Evolutionary conservation across 148 eudicot species (phyloP).

Genomic region (Cornus suecica): DNA sequence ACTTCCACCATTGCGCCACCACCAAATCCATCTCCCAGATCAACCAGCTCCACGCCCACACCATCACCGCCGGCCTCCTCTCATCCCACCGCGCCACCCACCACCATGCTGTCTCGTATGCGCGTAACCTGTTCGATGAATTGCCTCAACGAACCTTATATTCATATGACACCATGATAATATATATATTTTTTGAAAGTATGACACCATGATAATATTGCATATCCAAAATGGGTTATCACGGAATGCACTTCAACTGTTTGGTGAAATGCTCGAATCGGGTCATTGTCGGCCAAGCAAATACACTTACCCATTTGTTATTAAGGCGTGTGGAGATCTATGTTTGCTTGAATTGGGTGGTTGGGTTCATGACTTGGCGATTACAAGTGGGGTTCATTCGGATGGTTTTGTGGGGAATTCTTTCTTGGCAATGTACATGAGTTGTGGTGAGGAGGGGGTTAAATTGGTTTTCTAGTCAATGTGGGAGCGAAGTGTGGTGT

Average conservation of each 20-base stretch:
- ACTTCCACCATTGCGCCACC: slow-evolving; percentile 40
- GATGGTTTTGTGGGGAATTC: slow-evolving; percentile 46
- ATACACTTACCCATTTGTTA: slow-evolving; percentile 52
- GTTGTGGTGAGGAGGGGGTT: slow-evolving; percentile 46
- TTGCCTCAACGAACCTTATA: slow-evolving; percentile 42
- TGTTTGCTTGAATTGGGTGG: slow-evolving; percentile 37
- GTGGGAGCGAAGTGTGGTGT: slow-evolving; percentile 39
- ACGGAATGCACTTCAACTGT: slow-evolving; percentile 35
- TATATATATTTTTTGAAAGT: no score
- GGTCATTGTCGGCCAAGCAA: slow-evolving; percentile 29
- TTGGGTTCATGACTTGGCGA: slow-evolving; percentile 45
- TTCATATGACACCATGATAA: no score
- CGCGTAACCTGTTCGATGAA: slow-evolving; percentile 56
- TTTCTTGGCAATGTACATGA: slow-evolving; percentile 68
- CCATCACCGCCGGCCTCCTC: slow-evolving; percentile 43
- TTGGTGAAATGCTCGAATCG: slow-evolving; percentile 32
- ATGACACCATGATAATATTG: slow-evolving; percentile 45
- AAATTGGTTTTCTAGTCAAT: slow-evolving; percentile 40
- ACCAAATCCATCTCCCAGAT: slow-evolving; percentile 40
- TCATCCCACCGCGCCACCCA: slow-evolving; percentile 25
- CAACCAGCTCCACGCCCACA: slow-evolving; percentile 43
- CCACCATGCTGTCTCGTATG: slow-evolving; percentile 30
- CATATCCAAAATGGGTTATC: slow-evolving; percentile 34
- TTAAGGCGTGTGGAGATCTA: slow-evolving; percentile 58
- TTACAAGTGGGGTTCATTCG: slow-evolving; percentile 33